Conservation (phyloP, 768 basidiomycete genomes). For the Leccinum subgranulosum region DNA sequence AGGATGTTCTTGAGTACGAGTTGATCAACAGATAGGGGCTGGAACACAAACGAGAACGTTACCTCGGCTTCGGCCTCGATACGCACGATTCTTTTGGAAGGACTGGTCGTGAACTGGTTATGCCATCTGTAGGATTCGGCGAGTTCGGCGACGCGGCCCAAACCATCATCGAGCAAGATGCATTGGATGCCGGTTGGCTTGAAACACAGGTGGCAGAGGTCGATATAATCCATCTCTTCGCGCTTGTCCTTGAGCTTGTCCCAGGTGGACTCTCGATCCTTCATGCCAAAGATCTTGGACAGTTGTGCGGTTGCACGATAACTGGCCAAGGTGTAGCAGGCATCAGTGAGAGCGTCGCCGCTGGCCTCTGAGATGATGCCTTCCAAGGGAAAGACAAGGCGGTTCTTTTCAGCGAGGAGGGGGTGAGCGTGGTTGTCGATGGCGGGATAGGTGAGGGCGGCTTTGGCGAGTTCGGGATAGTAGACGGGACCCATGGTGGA, state of each 20-base stretch:
- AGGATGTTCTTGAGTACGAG: slow-evolving; percentile 7
- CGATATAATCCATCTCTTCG: slow-evolving; percentile 43
- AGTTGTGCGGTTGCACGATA: slow-evolving; percentile 57
- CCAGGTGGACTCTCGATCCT: slow-evolving; percentile 44
- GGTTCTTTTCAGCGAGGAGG: slow-evolving; percentile 47
- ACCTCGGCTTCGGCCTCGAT: slow-evolving; percentile 76
- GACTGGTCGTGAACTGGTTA: slow-evolving; percentile 50
- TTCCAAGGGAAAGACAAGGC: slow-evolving; percentile 53
- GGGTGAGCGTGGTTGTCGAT: slow-evolving; percentile 85
- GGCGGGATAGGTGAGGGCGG: slow-evolving; percentile 41
- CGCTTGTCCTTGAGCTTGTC: slow-evolving; percentile 53
- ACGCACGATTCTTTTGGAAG: slow-evolving; percentile 61
- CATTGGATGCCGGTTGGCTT: slow-evolving; percentile 57
- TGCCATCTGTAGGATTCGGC: slow-evolving; percentile 60
- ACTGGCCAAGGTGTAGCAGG: slow-evolving; percentile 55
- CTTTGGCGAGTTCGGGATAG: slow-evolving; percentile 16
- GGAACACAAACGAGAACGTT: neutral
- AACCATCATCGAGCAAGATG: slow-evolving; percentile 72
- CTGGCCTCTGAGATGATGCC: slow-evolving; percentile 64
- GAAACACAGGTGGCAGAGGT: slow-evolving; percentile 58
- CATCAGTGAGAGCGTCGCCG: slow-evolving; percentile 51
- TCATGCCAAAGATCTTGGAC: slow-evolving; percentile 45
- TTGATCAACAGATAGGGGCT: slow-evolving; percentile 6
- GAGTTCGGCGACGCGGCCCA: slow-evolving; percentile 45
- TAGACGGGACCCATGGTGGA: slow-evolving; percentile 12